Conservation (phyloP, 192 early-diverging fungal genomes). For the Coemansia biformis region DNA sequence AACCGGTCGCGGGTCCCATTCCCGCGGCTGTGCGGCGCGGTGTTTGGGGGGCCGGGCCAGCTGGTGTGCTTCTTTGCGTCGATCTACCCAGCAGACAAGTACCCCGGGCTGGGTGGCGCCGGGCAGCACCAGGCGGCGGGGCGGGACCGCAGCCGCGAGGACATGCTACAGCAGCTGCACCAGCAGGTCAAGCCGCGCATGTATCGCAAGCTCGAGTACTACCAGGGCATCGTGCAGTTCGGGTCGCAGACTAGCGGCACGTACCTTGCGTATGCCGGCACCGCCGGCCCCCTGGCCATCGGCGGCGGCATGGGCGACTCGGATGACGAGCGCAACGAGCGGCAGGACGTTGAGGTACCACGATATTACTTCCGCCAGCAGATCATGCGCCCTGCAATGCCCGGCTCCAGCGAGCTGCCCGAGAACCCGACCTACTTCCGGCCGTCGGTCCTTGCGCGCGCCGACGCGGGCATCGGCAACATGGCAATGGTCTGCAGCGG, state of each 20-base stretch:
- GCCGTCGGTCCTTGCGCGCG: background rate
- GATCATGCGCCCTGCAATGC: constrained; percentile 1
- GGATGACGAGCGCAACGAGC: constrained; percentile 30
- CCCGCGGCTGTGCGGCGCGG: constrained; percentile 49
- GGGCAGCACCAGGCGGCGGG: constrained; percentile 1
- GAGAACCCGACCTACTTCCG: constrained; percentile 13
- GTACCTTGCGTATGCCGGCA: no score
- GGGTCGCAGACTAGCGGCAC: constrained; percentile 29
- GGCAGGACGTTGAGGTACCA: constrained; percentile 32
- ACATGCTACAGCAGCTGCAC: constrained; percentile 40
- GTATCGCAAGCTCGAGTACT: constrained; percentile 20
- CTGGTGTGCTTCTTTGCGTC: constrained; percentile 49
- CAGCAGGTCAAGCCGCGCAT: constrained; percentile 35
- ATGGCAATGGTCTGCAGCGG: constrained; percentile 16
- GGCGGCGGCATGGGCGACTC: constrained; percentile 14
- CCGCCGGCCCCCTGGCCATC: background rate
- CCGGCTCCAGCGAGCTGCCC: constrained; percentile 5
- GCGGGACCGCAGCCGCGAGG: constrained; percentile 21
- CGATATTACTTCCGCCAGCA: constrained; percentile 43
- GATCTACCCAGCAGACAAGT: constrained; percentile 34
- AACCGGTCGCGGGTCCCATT: constrained; percentile 38
- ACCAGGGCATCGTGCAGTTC: constrained; percentile 36
- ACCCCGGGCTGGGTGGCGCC: constrained; percentile 16
- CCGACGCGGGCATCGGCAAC: constrained; percentile 33
- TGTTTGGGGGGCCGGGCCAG: constrained; percentile 41